These are phyloP conservation scores for Thalassiosira ordinaria DNA, from an alignment of 352 stramenopile genomes.

Conservation along the genomic window DNA sequence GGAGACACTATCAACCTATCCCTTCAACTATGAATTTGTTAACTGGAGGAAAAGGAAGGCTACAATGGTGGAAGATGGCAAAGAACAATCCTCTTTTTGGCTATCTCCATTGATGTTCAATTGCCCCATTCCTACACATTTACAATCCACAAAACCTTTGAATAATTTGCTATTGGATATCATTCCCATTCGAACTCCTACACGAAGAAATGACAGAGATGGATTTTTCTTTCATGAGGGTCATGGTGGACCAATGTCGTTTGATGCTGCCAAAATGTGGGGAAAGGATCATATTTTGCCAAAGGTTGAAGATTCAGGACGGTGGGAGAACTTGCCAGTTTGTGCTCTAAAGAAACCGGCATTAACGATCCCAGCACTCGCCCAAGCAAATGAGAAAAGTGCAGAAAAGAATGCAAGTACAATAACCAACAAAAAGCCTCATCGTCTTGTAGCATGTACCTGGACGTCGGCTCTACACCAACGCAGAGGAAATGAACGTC, in stretches of 20 bases:
- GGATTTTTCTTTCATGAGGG: constrained; percentile 52
- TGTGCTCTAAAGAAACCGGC: constrained; percentile 10
- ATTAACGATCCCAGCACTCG: background rate
- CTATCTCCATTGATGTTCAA: constrained; percentile 56
- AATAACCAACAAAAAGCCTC: constrained; percentile 46
- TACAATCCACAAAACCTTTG: constrained; percentile 8
- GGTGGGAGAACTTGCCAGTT: constrained; percentile 59
- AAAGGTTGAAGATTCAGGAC: constrained; percentile 30
- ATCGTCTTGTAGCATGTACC: constrained; percentile 69
- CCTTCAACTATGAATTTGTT: constrained; percentile 63
- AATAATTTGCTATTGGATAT: constrained; percentile 44
- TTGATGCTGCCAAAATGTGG: constrained; percentile 49
- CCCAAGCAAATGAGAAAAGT: background rate
- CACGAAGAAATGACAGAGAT: constrained; percentile 44
- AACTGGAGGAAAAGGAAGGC: constrained; percentile 54
- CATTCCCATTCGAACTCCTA: constrained; percentile 50
- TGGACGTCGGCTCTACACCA: constrained; percentile 73
- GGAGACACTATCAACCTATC: constrained; percentile 53
- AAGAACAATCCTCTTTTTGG: constrained; percentile 61
- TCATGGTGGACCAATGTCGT: constrained; percentile 53
- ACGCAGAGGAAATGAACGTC: constrained; percentile 62
- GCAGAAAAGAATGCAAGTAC: background rate
- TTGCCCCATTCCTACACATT: constrained; percentile 59
- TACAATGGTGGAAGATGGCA: constrained; percentile 53
- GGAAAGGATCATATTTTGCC: constrained; percentile 35